Base-by-base conservation (phyloP, 2,329 filamentous ascomycete genomes). In the Fusarium beomiforme region DNA sequence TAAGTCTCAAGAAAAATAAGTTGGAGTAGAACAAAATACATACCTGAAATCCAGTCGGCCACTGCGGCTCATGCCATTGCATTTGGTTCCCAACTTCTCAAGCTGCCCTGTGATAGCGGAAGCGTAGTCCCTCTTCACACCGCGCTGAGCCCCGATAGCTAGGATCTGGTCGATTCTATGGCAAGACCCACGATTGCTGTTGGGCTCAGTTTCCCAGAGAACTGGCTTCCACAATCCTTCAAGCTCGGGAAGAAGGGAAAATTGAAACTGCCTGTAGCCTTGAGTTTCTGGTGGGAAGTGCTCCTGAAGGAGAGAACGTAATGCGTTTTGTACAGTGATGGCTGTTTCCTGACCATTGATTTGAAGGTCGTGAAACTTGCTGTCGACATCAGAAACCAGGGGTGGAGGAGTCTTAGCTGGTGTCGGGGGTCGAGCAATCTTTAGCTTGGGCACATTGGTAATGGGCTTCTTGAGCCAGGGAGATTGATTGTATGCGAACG, bases 41-140 rank as follows among this genome's bases (percentile, higher is more conserved):
- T 81, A 90, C 87, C 87, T 84, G 33, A 91, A 81, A 74, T 91
- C 87, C n/a, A 91, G 76, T 39, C 85, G 84, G 19, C 87, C 88
- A 64, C 85, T 89, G 41, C 86, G 84, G 21, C 83, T 86, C 13
- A 83, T 74, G 2, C 87, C 86, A 50, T 80, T 84, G 1, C 83
- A 78, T 64, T 87, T 87, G 10, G 78, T 82, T 1, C 88, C 89
- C 7, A 90, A 79, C 58, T 83, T 85, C 71, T 90, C 88, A 14
- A 91, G 76, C 59, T 85, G 85, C 1, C 84, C 82, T 6, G 82
- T 83, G 12, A 91, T 81, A 9, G 82, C 79, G 4, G 82, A 79
- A 9, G 85, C 79, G 51, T 88, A 87, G 3, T 84, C 83, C 65
- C 82, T 85, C 33, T 83, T 83, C 3, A 90, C 88, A 4, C 84